Percentiles rank a stretch among this genome's conserved stretches.
Conservation (phyloP, 2,329 filamentous ascomycete species). For the Lachnellula subtilissima region DNA sequence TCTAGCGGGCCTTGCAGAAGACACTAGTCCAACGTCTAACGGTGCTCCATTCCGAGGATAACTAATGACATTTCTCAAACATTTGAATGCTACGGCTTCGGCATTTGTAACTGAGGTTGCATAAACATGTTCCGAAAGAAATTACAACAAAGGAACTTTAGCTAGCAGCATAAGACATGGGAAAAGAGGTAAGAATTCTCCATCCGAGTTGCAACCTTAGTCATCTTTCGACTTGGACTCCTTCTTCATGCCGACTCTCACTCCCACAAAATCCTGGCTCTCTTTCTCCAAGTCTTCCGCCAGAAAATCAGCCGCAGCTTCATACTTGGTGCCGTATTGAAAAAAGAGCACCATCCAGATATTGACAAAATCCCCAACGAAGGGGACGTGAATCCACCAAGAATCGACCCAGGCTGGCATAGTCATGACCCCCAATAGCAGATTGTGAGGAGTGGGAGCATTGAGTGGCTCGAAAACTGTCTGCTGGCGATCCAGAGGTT, state of each 20-base stretch:
- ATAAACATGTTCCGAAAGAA: too few relatives aligned
- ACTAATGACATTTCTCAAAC: too few relatives aligned
- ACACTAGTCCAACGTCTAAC: too few relatives aligned
- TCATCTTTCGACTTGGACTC: constrained; percentile 8
- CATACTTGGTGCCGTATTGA: constrained; percentile 34
- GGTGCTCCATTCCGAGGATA: too few relatives aligned
- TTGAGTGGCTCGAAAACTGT: constrained; percentile 30
- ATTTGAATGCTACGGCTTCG: too few relatives aligned
- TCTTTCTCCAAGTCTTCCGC: constrained; percentile 34
- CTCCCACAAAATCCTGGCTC: constrained; percentile 31
- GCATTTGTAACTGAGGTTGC: too few relatives aligned
- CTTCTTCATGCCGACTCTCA: constrained; percentile 33
- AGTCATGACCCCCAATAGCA: constrained; percentile 9
- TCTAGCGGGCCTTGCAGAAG: too few relatives aligned
- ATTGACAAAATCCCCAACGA: constrained; percentile 29
- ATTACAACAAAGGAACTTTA: too few relatives aligned
- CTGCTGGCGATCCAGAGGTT: constrained; percentile 32
- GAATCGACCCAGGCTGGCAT: constrained; percentile 9
- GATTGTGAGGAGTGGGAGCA: constrained; percentile 23
- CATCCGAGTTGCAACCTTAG: not conserved
- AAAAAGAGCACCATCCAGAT: constrained; percentile 29
- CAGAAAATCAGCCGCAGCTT: constrained; percentile 40
- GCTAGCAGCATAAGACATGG: too few relatives aligned
- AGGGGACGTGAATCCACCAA: constrained; percentile 14
- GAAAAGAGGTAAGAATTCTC: not conserved